Evolutionary conservation across 2,329 filamentous ascomycete genomes (phyloP), one percentile per base, ranked within the genome.

Genomic region (Colletotrichum musicola): DNA sequence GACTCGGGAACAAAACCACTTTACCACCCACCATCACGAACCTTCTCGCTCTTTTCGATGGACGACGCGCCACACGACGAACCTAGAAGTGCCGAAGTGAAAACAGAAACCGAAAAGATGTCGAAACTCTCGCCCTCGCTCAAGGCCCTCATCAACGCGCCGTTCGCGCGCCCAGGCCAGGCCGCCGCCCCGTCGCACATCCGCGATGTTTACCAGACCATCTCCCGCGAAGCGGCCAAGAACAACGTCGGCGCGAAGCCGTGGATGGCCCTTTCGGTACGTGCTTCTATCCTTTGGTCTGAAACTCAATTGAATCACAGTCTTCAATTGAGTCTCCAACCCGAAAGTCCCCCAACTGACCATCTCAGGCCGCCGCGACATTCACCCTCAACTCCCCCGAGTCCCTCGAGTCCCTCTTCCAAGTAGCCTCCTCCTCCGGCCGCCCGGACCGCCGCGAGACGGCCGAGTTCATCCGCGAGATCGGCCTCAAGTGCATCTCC

Each of bases 361-460:
- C 35, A 4, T 51, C 18, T 2, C 60, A 93, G 90, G 92, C 93
- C 1, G 93, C 93, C 38, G 90, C 93, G 18, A 94, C 93, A 1
- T 93, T 95, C 82, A 96, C 93, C 1, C 89, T 96, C 83, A 96
- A 97, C 82, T 94, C 93, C 1, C 93, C 93, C 25, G 91, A 92
- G 65, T 92, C 92, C 3, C 87, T 95, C 72, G 81, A 88, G 4
- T 80, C 86, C 22, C 86, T 95, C 13, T 90, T 89, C 80, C 75
- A 85, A 63, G 79, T 87, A 38, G 85, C 86, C 12, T 79, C 82
- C 72, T 42, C 71, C 25, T 25, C 70, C 40, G 38, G 65, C 67
- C 60, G 69, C 6, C 62, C 74, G 69, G 54, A 69, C 71, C 64
- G 60, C 63, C 51, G 65, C 68, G 70, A 84, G 27, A 83, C 87